These are phyloP conservation scores for Lachnellula arida DNA, from an alignment of 2,329 filamentous ascomycete species.

Conservation along the genomic window DNA sequence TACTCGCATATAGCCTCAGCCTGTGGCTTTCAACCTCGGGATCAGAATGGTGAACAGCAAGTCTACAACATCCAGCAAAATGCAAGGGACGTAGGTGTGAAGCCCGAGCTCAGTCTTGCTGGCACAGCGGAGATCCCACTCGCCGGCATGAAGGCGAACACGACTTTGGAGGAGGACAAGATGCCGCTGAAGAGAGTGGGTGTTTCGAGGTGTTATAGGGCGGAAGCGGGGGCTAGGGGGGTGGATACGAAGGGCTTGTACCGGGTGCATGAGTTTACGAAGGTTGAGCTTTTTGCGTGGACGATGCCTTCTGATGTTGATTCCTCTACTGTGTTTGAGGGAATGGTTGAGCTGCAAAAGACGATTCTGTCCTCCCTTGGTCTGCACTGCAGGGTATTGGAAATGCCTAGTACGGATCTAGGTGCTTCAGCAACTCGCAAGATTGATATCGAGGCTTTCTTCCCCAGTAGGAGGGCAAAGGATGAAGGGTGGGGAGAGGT, in stretches of 20 bases:
- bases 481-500: constrained; percentile 87
- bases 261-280: constrained; percentile 96
- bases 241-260: constrained; percentile 92
- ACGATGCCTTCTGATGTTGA: constrained; percentile 51
- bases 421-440: constrained; percentile 86
- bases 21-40: constrained; percentile 91
- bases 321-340: constrained; percentile 63
- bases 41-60: constrained; percentile 86
- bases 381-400: constrained; percentile 80
- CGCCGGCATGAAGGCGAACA: constrained; percentile 80
- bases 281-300: constrained; percentile 98
- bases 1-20: constrained; percentile 87
- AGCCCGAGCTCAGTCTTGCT: constrained; percentile 70
- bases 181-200: constrained; percentile 78
- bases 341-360: constrained; percentile 82
- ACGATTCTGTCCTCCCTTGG: constrained; percentile 74
- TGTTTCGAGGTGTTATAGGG: constrained; percentile 88
- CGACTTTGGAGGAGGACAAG: constrained; percentile 57
- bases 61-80: constrained; percentile 74
- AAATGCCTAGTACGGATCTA: constrained; percentile 87
- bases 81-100: constrained; percentile 55
- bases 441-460: constrained; percentile 89
- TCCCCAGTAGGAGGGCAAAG: constrained; percentile 68
- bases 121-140: constrained; percentile 92
- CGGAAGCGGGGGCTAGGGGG: constrained; percentile 87